These are phyloP conservation scores for Rostrohypoxylon terebratum DNA, from an alignment of 495 filamentous ascomycete species.

Conservation along the genomic window DNA sequence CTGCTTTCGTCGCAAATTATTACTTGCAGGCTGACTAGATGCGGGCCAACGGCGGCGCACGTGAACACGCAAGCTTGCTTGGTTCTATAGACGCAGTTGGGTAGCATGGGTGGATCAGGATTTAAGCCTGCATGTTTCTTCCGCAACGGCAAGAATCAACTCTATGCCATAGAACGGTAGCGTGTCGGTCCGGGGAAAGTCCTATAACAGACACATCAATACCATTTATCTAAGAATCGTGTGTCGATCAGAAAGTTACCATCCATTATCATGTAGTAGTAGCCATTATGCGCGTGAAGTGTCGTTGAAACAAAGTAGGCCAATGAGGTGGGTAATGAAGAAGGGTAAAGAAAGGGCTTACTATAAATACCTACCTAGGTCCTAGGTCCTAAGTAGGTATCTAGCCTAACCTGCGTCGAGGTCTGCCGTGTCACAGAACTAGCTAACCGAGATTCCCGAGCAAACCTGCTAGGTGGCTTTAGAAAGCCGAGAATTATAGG, in stretches of 20 bases:
- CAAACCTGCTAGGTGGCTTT: slow-evolving; percentile 24
- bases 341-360: slow-evolving; percentile 2
- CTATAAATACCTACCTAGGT: too few relatives aligned
- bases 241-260: background rate
- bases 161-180: background rate
- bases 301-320: slow-evolving; percentile 34
- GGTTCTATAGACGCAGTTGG: slow-evolving; percentile 25
- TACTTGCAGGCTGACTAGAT: slow-evolving; percentile 24
- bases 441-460: slow-evolving; percentile 37
- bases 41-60: slow-evolving; percentile 35
- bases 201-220: slow-evolving; percentile 5
- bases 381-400: too few relatives aligned
- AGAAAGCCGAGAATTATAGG: slow-evolving; percentile 21
- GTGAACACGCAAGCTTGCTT: slow-evolving; percentile 36
- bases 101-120: slow-evolving; percentile 39
- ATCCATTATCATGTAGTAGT: background rate
- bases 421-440: slow-evolving; percentile 33
- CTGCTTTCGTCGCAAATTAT: slow-evolving; percentile 27
- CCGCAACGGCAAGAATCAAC: slow-evolving; percentile 8
- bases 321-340: slow-evolving; percentile 22
- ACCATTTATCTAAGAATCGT: background rate
- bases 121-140: slow-evolving; percentile 33
- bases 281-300: background rate
- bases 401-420: slow-evolving; percentile 20
- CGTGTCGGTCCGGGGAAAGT: slow-evolving; percentile 4